A percentile compares a stretch with the other conserved stretches of the same genome.
Evolutionary conservation across 176 grass and related monocot species (phyloP).

Genomic region (Oryza rufipogon): DNA sequence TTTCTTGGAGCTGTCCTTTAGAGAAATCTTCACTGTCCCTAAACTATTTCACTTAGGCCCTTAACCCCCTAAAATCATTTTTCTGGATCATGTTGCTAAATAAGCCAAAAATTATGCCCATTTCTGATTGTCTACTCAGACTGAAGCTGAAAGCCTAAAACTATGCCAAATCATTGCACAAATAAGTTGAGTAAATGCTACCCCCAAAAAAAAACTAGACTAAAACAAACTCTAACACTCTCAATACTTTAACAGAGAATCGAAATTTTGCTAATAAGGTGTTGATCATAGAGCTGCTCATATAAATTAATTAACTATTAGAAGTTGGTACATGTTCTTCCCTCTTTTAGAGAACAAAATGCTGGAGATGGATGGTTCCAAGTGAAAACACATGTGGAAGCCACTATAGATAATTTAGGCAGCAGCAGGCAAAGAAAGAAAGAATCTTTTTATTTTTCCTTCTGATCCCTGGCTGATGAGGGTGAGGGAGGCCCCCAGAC

Average conservation of each 20-base stretch:
- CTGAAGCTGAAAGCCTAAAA: neutral
- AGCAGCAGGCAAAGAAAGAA: neutral
- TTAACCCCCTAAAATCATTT: too few species aligned
- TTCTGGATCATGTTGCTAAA: too few species aligned
- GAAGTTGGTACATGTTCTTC: neutral
- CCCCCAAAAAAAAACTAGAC: neutral
- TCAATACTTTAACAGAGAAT: neutral
- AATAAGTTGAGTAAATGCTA: neutral
- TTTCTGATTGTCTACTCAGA: neutral
- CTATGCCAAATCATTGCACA: neutral
- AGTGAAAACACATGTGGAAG: constrained; percentile 13
- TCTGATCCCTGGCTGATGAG: neutral
- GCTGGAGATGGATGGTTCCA: neutral
- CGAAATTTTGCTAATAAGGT: neutral
- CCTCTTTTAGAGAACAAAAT: neutral
- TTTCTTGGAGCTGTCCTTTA: too few species aligned
- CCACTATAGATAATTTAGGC: neutral
- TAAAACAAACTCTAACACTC: neutral
- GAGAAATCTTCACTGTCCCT: neutral
- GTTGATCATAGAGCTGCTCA: neutral
- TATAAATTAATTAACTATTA: neutral
- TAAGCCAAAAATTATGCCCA: neutral
- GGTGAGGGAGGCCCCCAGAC: constrained; percentile 17
- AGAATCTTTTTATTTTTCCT: neutral
- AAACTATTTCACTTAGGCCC: neutral